Evolutionary conservation across 306 rosid species (phyloP), one percentile per base, ranked within the genome.

Genomic region (Cyamopsis tetragonoloba): DNA sequence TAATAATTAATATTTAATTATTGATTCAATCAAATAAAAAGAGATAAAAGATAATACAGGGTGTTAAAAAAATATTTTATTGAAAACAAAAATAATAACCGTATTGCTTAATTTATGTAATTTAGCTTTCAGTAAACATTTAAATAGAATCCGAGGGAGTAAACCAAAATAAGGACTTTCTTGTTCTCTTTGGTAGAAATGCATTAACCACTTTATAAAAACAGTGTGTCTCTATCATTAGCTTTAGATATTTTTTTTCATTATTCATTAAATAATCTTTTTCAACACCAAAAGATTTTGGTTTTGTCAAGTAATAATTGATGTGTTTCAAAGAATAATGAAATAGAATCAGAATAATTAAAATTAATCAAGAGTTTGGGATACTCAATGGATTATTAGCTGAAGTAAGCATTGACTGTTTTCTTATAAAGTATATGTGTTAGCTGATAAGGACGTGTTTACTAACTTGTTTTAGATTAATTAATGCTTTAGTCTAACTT

Each of bases 181-280:
- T 2, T 32, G 34, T 50, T 49, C 65, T 39, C 1, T 43, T 19
- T 41, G 62, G 77, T 37, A 51, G 34, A 38, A n/a, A 37, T 61
- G 30, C 62, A 62, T 26, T 59, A 10, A 61, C 49, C 62, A 35
- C 44, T 24, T 27, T 31, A 17, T 2, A 28, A 41, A 7, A 51
- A 19, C 42, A 30, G 43, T 24, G 43, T 24, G 70, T 72, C 63
- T 34, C 22, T 62, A n/a, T 73, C 63, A 50, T 27, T 62, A 38
- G 10, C 71, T 62, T 49, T 49, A 50, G 55, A 8, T 38, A 62
- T 27, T 62, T 51, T n/a, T n/a, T n/a, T n/a, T 71, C 30, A 58
- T 47, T 59, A 23, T 35, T 39, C 27, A 72, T 46, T 34, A 46
- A 44, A 30, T 32, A 42, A 70, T 71, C 61, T 34, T 17, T 59